Base-by-base conservation (phyloP, 768 basidiomycete genomes). In the Omphalotus guepiniiformis region DNA sequence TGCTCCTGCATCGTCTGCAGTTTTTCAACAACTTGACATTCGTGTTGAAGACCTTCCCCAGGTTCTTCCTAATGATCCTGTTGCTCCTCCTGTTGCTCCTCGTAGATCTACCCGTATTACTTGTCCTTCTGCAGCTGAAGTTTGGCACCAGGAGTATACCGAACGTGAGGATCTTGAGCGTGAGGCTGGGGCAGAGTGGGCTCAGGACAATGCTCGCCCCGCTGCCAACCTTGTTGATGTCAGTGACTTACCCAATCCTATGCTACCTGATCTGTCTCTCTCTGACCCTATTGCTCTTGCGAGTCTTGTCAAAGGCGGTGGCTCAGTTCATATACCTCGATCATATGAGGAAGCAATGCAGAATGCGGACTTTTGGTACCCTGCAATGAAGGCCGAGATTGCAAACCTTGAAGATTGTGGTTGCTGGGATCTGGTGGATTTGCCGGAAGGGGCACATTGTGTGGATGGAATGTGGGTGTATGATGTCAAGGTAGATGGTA, bases 401-500 rank as follows among this genome's bases (percentile, higher is more conserved):
- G 6, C n/a, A 21, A 7, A 6, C 6, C n/a, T 37, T 15, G 21
- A 7, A 15, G 35, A 37, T 5, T 5, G 35, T 6, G 35, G n/a
- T 37, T 37, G 35, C n/a, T 37, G 35, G 35, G 5, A 5, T 7
- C 15, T 37, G 35, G 35, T 37, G 5, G 6, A 5, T 6, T 37
- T 15, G n/a, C 35, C 35, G 21, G 35, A 6, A 15, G 35, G 47
- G 2, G 5, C 46, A 3, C 49, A 51, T 1, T 23, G 54, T 0
- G 18, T 62, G 0, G 40, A 29, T 0, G 55, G 56, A 2, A 62
- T 55, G 49, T 57, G 57, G 57, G 52, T 58, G 9, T 68, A 57
- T 50, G 54, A 51, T 27, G 27, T 52, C 8, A 70, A 70, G 47
- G 37, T 47, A 21, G 56, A 66, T 39, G 49, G 48, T 4, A 21